A percentile compares a stretch with the other conserved stretches of the same genome.
These are phyloP conservation scores for Hypoxylon sp. DNA, from an alignment of 2,329 filamentous ascomycete genomes.

Conservation along the genomic window DNA sequence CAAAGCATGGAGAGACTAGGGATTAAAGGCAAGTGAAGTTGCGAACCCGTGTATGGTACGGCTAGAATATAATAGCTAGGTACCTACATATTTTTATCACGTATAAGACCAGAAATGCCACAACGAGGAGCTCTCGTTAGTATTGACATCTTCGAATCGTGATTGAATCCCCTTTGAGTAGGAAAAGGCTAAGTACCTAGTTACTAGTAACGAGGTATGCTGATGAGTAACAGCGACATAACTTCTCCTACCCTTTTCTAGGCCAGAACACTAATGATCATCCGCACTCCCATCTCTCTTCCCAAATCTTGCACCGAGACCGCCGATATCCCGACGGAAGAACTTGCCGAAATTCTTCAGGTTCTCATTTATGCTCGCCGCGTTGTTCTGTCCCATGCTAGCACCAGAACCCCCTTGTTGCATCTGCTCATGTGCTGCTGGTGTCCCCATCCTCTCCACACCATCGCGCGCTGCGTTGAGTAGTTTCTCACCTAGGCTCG, in stretches of 20 bases:
- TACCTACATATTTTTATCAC: slow-evolving; percentile 5
- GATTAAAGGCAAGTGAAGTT: too few relatives aligned
- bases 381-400: slow-evolving; percentile 49
- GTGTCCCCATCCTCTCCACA: slow-evolving; percentile 77
- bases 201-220: too few relatives aligned
- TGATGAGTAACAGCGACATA: too few relatives aligned
- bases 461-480: slow-evolving; percentile 88
- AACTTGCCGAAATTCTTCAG: slow-evolving; percentile 96
- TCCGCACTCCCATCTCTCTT: slow-evolving; percentile 60
- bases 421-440: slow-evolving; percentile 42
- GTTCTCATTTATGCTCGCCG: slow-evolving; percentile 88
- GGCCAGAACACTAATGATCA: slow-evolving; percentile 27
- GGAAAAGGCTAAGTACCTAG: too few relatives aligned
- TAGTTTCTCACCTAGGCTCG: slow-evolving; percentile 84
- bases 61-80: slow-evolving; percentile 35
- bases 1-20: too few relatives aligned
- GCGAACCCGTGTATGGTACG: slow-evolving; percentile 38
- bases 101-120: slow-evolving; percentile 1
- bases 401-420: slow-evolving; percentile 47
- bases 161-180: too few relatives aligned
- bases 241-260: too few relatives aligned
- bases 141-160: too few relatives aligned
- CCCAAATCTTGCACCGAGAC: slow-evolving; percentile 77
- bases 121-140: too few relatives aligned
- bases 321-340: slow-evolving; percentile 86